Base-by-base conservation (phyloP, 2,329 filamentous ascomycete species). In the Paecilomyces variotii region DNA sequence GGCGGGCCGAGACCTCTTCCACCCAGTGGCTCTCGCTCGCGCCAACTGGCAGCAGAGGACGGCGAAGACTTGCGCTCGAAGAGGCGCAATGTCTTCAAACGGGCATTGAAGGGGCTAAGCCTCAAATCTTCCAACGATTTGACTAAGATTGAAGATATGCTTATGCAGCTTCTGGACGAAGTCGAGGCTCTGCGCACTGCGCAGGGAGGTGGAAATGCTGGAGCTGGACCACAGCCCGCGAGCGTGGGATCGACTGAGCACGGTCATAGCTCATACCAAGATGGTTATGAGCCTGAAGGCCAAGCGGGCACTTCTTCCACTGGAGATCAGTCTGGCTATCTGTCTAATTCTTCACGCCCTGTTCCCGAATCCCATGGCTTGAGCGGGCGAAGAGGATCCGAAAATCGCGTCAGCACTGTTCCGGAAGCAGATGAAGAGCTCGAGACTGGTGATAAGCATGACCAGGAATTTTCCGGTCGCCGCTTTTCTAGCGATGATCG, bases 61-160 rank as follows among this genome's bases (percentile, higher is more conserved):
- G 75, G 77, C 4, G 83, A 85, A 32, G 84, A 87, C 53, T 68
- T 80, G 49, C 80, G 87, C 25, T 81, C 83, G 52, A 97, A 97
- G 83, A 91, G 91, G 70, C 89, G 91, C 75, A 96, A 91, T 70
- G 84, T 99, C n/a, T 94, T 97, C 78, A 89, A 88, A 67, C 87
- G 93, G 62, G 94, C 94, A n/a, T 80, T 99, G 55, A 93, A 95
- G 71, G 92, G 92, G 2, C 80, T 99, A 55, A 91, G 91, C 66
- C 84, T 88, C 69, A 95, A 94, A 78, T 93, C 91, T 56, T 87
- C 88, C 6, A 93, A 89, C 67, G 94, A 99, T 66, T 83, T 97
- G 56, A 85, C 86, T 63, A 89, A 91, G 66, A 96, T 97, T 62
- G 90, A 94, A 72, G 88, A 90, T 61, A 93, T 94, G 88, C 83